Percentiles rank a stretch among this genome's conserved stretches.
Evolutionary conservation across 2,329 filamentous ascomycete species (phyloP).

Genomic region (Diaporthe sp.): DNA sequence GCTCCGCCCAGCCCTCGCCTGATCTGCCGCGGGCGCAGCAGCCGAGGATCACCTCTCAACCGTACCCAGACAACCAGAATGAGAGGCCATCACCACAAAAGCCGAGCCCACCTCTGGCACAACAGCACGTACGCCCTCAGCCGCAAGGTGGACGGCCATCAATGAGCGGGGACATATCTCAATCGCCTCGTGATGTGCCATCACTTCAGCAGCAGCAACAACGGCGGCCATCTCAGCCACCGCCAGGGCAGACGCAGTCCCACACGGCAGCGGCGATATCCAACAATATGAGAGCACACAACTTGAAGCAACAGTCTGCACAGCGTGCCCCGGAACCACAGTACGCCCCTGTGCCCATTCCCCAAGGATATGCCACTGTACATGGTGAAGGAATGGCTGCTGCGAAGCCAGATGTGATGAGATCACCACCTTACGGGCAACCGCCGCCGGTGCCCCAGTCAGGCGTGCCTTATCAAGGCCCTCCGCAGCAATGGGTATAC

Average conservation of each 20-base stretch:
- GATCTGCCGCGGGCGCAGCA: constrained; percentile 16
- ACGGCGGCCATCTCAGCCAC: constrained; percentile 31
- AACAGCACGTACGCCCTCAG: constrained; percentile 40
- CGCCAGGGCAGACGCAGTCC: not conserved
- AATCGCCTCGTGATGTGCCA: constrained; percentile 17
- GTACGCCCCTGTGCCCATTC: constrained; percentile 55
- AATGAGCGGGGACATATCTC: constrained; percentile 26
- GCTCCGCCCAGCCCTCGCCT: constrained; percentile 25
- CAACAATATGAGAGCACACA: constrained; percentile 20
- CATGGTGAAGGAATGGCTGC: constrained; percentile 52
- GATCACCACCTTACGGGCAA: constrained; percentile 33
- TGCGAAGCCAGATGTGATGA: constrained; percentile 45
- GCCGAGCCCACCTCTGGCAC: constrained; percentile 17
- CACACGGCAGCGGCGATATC: constrained; percentile 24
- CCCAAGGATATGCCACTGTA: constrained; percentile 51
- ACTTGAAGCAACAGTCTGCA: constrained; percentile 33
- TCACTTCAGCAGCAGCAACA: constrained; percentile 37
- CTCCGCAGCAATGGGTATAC: constrained; percentile 34
- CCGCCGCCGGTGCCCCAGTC: constrained; percentile 43
- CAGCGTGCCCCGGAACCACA: constrained; percentile 46
- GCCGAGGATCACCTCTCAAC: constrained; percentile 29
- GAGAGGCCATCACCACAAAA: constrained; percentile 40
- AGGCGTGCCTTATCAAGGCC: constrained; percentile 37
- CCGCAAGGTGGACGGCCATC: constrained; percentile 28
- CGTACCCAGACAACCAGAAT: constrained; percentile 40